A percentile compares a stretch with the other conserved stretches of the same genome.
Evolutionary conservation across 2,329 filamentous ascomycete genomes (phyloP).

Genomic region (Xylariaceae sp.): DNA sequence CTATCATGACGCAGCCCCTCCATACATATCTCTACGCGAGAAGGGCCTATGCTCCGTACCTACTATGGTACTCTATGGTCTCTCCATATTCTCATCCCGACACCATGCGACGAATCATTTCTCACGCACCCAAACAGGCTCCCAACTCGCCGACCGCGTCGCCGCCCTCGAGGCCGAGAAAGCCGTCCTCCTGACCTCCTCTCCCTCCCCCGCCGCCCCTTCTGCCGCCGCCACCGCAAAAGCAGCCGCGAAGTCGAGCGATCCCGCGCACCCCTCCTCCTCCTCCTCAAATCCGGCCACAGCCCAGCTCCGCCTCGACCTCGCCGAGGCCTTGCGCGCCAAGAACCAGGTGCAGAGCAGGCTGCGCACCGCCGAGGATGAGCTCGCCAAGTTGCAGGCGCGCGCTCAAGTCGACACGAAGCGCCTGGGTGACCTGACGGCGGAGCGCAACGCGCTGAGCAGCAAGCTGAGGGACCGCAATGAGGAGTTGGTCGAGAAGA

Average conservation of each 20-base stretch:
- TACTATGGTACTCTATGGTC: background rate
- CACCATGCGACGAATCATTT: background rate
- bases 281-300: conserved; percentile 25
- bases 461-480: conserved; percentile 73
- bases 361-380: conserved; percentile 57
- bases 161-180: conserved; percentile 59
- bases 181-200: conserved; percentile 12
- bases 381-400: conserved; percentile 59
- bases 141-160: conserved; percentile 51
- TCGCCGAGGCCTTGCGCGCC: conserved; percentile 72
- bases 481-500: conserved; percentile 80
- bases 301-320: conserved; percentile 59
- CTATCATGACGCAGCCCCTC: no score
- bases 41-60: no score
- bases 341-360: conserved; percentile 64
- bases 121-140: conserved; percentile 19
- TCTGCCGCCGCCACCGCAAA: no score
- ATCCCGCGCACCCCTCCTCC: conserved; percentile 26
- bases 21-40: no score
- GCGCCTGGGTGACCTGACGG: conserved; percentile 57
- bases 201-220: conserved; percentile 8
- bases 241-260: conserved; percentile 51
- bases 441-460: conserved; percentile 57
- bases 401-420: conserved; percentile 57
- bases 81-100: background rate